phyloP scores from a whole-genome alignment of 202 grass and related monocot species.

The Carex sylvatica region DNA sequence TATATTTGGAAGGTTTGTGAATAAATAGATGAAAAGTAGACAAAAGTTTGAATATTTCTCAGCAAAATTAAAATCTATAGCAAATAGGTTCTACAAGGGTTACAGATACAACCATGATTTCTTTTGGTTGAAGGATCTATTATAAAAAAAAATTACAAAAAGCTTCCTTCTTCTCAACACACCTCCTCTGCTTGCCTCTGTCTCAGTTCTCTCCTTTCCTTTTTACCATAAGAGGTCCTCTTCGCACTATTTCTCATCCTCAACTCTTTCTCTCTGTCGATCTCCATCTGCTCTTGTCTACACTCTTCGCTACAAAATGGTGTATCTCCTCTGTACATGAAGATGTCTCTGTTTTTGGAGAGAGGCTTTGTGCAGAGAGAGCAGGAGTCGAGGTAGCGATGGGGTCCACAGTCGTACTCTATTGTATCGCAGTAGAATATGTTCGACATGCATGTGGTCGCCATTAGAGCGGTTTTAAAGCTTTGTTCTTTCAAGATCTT shows the following conservation, averaged over 20 bases:
- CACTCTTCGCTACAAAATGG: slow-evolving; percentile 93
- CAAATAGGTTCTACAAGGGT: slow-evolving; percentile 1
- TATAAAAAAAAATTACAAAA: slow-evolving; percentile 10
- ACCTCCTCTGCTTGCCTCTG: slow-evolving; percentile 30
- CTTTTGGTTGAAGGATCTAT: slow-evolving; percentile 14
- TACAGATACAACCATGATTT: slow-evolving; percentile 1
- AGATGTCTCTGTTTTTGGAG: slow-evolving; percentile 52
- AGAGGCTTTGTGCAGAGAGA: slow-evolving; percentile 58
- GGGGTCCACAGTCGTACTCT: slow-evolving; percentile 16
- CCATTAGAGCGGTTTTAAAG: slow-evolving; percentile 16
- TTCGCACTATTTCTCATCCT: slow-evolving; percentile 29
- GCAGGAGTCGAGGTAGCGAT: slow-evolving; percentile 54
- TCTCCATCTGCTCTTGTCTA: slow-evolving; percentile 74
- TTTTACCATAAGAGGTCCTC: slow-evolving; percentile 33
- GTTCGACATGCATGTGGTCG: slow-evolving; percentile 23
- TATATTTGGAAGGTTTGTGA: too few relatives aligned
- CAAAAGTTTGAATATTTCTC: not conserved
- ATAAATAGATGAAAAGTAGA: not conserved
- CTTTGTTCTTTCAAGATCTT: slow-evolving; percentile 1
- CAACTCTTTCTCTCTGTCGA: slow-evolving; percentile 55
- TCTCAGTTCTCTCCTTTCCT: slow-evolving; percentile 16
- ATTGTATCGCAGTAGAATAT: slow-evolving; percentile 59
- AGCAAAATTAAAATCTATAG: not conserved
- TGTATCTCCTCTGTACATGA: slow-evolving; percentile 79
- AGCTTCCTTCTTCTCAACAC: not conserved